Evolutionary conservation across 164 flowering plant genomes (phyloP).

Genomic region (Piper longum): DNA sequence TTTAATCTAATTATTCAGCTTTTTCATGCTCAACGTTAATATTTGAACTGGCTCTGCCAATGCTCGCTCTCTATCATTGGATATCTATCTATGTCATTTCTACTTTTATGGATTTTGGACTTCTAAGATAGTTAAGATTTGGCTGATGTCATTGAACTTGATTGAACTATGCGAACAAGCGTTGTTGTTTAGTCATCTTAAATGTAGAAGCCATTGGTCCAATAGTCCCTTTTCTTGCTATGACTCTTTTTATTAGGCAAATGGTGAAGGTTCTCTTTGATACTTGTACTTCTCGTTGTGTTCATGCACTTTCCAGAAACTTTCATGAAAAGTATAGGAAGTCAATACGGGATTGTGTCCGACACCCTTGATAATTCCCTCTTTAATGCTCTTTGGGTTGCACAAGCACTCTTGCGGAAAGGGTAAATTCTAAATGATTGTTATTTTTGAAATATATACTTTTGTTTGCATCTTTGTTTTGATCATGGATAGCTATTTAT

Average conservation of each 20-base stretch:
- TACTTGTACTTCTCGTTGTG: background rate
- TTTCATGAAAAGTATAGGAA: slow-evolving; percentile 61
- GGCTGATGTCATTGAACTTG: too few species aligned
- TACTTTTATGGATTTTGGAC: too few species aligned
- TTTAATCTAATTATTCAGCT: too few species aligned
- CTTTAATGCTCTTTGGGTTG: slow-evolving; percentile 92
- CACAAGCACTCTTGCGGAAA: slow-evolving; percentile 86
- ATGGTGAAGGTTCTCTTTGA: background rate
- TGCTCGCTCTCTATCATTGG: too few species aligned
- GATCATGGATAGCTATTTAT: background rate
- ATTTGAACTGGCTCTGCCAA: too few species aligned
- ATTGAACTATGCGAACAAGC: too few species aligned
- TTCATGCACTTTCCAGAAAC: slow-evolving; percentile 34
- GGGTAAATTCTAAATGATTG: slow-evolving; percentile 36
- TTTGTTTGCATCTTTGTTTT: background rate
- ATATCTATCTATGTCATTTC: too few species aligned
- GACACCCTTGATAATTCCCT: slow-evolving; percentile 82
- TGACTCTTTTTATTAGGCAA: background rate
- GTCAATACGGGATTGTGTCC: slow-evolving; percentile 61
- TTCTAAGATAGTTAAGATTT: too few species aligned
- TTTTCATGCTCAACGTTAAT: too few species aligned
- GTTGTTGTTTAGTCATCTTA: too few species aligned
- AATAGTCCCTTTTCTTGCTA: background rate
- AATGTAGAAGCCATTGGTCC: background rate
- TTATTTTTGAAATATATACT: background rate